Percentiles rank a stretch among this genome's conserved stretches.
Evolutionary conservation across 176 grass and related monocot genomes (phyloP).

Genomic region (Phoenix roebelenii): DNA sequence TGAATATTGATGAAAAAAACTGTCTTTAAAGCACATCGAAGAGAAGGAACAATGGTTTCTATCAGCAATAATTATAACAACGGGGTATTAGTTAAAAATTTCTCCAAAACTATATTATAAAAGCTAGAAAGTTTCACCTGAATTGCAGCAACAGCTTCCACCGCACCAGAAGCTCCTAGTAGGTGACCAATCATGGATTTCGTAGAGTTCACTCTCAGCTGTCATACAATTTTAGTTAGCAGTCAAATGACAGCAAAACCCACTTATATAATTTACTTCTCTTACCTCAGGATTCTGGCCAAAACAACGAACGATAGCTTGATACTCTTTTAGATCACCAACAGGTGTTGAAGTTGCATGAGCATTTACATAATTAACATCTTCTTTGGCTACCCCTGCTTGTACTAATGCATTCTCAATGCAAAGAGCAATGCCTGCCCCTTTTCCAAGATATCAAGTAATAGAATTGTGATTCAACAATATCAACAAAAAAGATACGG

Average conservation of each 20-base stretch:
- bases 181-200: constrained; percentile 99
- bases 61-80: too few species aligned
- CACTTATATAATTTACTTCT: constrained; percentile 12
- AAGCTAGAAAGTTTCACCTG: constrained; percentile 33
- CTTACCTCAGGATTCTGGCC: constrained; percentile 73
- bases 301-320: constrained; percentile 81
- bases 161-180: constrained; percentile 85
- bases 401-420: constrained; percentile 90
- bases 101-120: too few species aligned
- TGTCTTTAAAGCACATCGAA: too few species aligned
- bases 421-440: constrained; percentile 77
- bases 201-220: constrained; percentile 94
- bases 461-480: neutral
- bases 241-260: constrained; percentile 2
- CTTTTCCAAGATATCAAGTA: constrained; percentile 35
- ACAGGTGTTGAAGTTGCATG: constrained; percentile 94
- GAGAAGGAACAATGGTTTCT: too few species aligned
- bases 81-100: too few species aligned
- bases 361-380: constrained; percentile 95
- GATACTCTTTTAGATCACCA: constrained; percentile 92
- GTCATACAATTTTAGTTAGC: constrained; percentile 17
- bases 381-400: constrained; percentile 76
- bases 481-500: too few species aligned
- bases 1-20: too few species aligned
- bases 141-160: constrained; percentile 89